phyloP scores from a whole-genome alignment of 495 filamentous ascomycete species.

The Penicillium canescens region DNA sequence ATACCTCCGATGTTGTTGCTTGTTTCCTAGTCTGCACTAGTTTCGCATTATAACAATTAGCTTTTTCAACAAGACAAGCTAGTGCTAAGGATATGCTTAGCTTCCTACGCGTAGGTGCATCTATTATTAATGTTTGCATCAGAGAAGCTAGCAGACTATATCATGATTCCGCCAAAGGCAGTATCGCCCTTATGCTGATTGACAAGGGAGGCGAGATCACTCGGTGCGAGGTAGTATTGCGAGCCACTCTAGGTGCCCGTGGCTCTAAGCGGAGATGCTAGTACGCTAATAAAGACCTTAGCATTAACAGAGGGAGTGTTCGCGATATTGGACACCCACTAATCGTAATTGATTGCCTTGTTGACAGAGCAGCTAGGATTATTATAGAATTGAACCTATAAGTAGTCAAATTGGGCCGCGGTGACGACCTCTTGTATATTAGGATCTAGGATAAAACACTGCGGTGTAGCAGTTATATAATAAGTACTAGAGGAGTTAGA shows the following conservation, averaged over 20 bases:
- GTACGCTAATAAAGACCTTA: constrained; percentile 52
- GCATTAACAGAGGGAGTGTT: constrained; percentile 37
- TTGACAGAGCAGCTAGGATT: constrained; percentile 33
- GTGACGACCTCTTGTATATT: constrained; percentile 46
- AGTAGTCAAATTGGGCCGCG: constrained; percentile 34
- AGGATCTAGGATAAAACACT: constrained; percentile 55
- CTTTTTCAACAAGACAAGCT: constrained; percentile 8
- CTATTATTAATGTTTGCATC: constrained; percentile 41
- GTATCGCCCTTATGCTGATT: constrained; percentile 28
- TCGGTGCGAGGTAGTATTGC: constrained; percentile 44
- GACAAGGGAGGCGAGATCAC: constrained; percentile 35
- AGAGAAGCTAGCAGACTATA: constrained; percentile 53
- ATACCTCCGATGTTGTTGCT: too few species aligned
- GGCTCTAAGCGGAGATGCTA: constrained; percentile 38
- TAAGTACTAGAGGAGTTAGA: constrained; percentile 45
- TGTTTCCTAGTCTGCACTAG: too few species aligned
- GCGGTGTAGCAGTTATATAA: constrained; percentile 58
- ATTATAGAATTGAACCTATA: constrained; percentile 51
- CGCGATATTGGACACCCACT: constrained; percentile 46
- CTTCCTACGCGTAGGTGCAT: constrained; percentile 45
- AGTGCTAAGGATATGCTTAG: constrained; percentile 27
- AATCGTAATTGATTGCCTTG: constrained; percentile 35
- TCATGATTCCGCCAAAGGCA: constrained; percentile 55
- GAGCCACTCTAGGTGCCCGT: constrained; percentile 39
- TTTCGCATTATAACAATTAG: too few species aligned